A percentile compares a stretch with the other conserved stretches of the same genome.
Conservation (phyloP, 805 yeast genomes). For the Kodamaea nitidulidarum region DNA sequence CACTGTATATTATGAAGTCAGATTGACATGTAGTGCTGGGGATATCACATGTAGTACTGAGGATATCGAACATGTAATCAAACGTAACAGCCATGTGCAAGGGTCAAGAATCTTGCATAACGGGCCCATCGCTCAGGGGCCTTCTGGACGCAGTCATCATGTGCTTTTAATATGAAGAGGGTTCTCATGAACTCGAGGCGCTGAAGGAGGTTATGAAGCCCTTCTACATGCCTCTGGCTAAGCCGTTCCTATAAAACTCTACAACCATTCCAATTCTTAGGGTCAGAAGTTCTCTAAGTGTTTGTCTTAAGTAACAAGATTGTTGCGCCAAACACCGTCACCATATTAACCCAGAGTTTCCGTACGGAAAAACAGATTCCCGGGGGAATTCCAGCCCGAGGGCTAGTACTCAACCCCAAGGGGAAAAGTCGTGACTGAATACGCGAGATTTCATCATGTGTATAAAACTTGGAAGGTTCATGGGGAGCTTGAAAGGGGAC, state of each 20-base stretch:
- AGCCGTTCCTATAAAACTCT: too few species aligned
- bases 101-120: conserved; percentile 3
- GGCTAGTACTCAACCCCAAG: conserved; percentile 35
- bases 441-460: conserved; percentile 62
- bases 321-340: conserved; percentile 49
- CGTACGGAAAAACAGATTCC: conserved; percentile 28
- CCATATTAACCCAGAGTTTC: conserved; percentile 39
- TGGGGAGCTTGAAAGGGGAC: conserved; percentile 27
- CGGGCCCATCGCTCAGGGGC: background rate
- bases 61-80: conserved; percentile 3
- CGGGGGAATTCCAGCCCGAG: conserved; percentile 30
- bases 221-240: too few species aligned
- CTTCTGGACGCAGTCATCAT: conserved; percentile 3
- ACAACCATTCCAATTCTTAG: conserved; percentile 11
- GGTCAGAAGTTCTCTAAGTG: conserved; percentile 47
- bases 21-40: background rate
- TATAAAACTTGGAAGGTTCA: conserved; percentile 66
- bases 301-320: conserved; percentile 43
- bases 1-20: conserved; percentile 1
- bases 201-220: too few species aligned
- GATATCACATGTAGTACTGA: too few species aligned
- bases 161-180: background rate
- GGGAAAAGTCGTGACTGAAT: conserved; percentile 40
- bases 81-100: conserved; percentile 3
- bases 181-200: too few species aligned